Percentiles rank a stretch among this genome's conserved stretches.
phyloP scores from a whole-genome alignment of 148 eudicot species.

The Persicaria tinctoria region DNA sequence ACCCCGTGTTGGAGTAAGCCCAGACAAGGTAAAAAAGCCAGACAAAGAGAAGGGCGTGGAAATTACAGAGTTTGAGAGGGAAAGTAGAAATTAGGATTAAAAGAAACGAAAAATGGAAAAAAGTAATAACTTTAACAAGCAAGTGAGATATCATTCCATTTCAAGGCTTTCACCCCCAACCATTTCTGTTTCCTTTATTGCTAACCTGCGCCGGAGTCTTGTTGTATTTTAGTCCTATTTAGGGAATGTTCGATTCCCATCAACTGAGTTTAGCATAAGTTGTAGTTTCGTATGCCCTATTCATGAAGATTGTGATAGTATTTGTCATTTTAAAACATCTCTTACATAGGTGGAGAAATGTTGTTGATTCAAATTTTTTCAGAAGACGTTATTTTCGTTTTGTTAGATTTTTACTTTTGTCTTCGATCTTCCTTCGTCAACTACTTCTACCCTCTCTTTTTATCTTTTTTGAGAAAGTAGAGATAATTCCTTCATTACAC shows the following conservation, averaged over 20 bases:
- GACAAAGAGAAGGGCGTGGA: conserved; percentile 6
- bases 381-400: no score
- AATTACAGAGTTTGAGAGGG: background rate
- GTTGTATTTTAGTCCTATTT: background rate
- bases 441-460: background rate
- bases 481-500: background rate
- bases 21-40: conserved; percentile 8
- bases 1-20: background rate
- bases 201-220: background rate
- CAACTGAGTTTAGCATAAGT: no score
- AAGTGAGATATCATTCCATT: conserved; percentile 12
- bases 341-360: no score
- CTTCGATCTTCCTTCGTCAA: background rate
- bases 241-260: no score
- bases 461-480: background rate
- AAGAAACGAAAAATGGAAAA: background rate
- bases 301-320: no score
- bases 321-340: no score
- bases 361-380: no score
- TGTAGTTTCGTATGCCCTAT: no score
- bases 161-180: background rate
- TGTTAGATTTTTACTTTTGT: no score
- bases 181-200: background rate
- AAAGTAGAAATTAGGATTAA: background rate
- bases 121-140: conserved; percentile 1